Evolutionary conservation across 257 asterid genomes (phyloP), one percentile per base, ranked within the genome.

Genomic region (Nicotiana benthamiana): DNA sequence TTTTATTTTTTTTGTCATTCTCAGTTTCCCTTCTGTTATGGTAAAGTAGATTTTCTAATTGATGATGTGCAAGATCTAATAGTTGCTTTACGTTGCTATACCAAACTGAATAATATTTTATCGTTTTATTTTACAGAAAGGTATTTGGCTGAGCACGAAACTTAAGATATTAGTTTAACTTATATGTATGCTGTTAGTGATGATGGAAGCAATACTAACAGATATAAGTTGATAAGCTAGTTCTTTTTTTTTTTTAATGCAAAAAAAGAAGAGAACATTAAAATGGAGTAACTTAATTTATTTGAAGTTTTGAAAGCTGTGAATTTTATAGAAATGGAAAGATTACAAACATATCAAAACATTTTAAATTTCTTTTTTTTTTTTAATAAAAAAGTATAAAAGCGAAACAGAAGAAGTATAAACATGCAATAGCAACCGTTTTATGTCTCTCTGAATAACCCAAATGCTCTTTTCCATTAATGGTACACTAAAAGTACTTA

Each of bases 401-500:
- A 72, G 6, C 22, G 59, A 13, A 72, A 43, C 48, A 46, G 36
- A 72, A 72, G 11, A 6, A 62, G 81, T 43, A 80, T 79, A 59
- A 56, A 66, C 54, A 76, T 43, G 32, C 17, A 13, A 67, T 79
- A 67, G 63, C 84, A 68, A 8, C 54, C 28, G 20, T 63, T 72
- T 81, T 87, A 75, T 77, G 77, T 81, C 79, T 59, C 36, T 79
- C 36, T 63, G 64, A 75, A 76, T 82, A 82, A 74, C 82, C 75
- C 86, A 84, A 80, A 3, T 72, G n/a, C 17, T 88, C 54, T 81
- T 84, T 82, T 83, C 28, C 85, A 24, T 77, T 83, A 86, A 85
- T 85, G 84, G 61, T 62, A 76, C 87, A 52, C 79, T 48, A 62
- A 76, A 82, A 82, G 87, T 82, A 84, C 83, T 83, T 84, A 40